These are phyloP conservation scores for Furcasterigmium sp. DNA, from an alignment of 2,329 filamentous ascomycete species.

Conservation along the genomic window DNA sequence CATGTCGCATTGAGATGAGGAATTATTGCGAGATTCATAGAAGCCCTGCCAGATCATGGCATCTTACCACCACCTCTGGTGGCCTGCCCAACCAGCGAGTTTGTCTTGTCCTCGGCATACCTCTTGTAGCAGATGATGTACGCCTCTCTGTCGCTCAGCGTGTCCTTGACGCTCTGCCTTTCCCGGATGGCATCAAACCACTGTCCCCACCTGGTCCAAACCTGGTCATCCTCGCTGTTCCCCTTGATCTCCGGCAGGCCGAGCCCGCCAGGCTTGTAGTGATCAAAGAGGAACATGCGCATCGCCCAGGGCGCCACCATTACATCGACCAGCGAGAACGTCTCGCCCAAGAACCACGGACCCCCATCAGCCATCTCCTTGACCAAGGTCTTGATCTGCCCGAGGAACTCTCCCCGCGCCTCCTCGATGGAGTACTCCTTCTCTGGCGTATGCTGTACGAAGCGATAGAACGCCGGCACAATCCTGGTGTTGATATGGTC, in stretches of 20 bases:
- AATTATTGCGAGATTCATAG: too few species aligned
- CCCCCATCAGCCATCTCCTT: constrained; percentile 50
- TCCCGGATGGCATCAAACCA: constrained; percentile 57
- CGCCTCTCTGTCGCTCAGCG: constrained; percentile 60
- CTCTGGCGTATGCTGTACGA: constrained; percentile 48
- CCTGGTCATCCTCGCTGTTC: constrained; percentile 39
- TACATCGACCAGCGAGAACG: constrained; percentile 65
- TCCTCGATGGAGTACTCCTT: constrained; percentile 45
- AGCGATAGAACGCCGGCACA: constrained; percentile 63
- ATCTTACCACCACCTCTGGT: constrained; percentile 58
- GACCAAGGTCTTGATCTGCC: constrained; percentile 54
- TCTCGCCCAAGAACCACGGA: constrained; percentile 62
- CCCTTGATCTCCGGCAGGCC: constrained; percentile 31
- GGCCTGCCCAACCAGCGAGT: constrained; percentile 56
- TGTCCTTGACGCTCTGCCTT: constrained; percentile 60
- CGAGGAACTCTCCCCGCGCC: constrained; percentile 53
- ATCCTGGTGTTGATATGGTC: constrained; percentile 65
- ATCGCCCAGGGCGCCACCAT: constrained; percentile 69
- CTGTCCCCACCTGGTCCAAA: constrained; percentile 60
- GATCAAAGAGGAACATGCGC: constrained; percentile 67
- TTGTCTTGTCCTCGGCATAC: constrained; percentile 61
- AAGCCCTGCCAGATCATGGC: too few species aligned
- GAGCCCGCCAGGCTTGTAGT: constrained; percentile 59
- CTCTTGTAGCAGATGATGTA: constrained; percentile 65
- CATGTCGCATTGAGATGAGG: too few species aligned